Evolutionary conservation across 768 basidiomycete species (phyloP), one percentile per base, ranked within the genome.

Genomic region (Mycena polygramma): DNA sequence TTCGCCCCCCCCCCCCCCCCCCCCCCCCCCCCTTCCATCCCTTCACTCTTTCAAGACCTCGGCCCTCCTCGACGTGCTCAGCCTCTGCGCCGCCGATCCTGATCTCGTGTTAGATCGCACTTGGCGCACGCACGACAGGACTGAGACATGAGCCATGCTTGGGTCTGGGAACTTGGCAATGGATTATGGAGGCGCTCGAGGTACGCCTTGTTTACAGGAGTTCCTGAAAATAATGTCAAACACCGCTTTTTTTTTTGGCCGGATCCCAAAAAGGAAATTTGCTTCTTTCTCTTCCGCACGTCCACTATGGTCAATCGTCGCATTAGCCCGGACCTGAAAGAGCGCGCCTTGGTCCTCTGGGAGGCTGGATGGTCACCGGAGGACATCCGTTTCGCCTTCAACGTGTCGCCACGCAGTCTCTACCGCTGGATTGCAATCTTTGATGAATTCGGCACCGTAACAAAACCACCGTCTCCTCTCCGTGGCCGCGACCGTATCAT

Each of bases 301-400:
- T 4, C 35, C 55, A 41, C 5, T 59, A 75, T 76, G 75, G 75
- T 67, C 41, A 74, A 78, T 54, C 55, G 68, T 22, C 58, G 62
- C 22, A 79, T 80, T 52, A 77, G 77, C 48, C 14, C 60, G 22
- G 75, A 80, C 30, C 36, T 79, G 55, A 79, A 81, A 63, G 75
- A 79, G 36, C 73, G 73, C n/a, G 75, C 74, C 9, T 65, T 81
- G 20, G 15, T 53, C 2, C 73, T 80, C 1, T 77, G 74, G 69
- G 58, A 76, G 22, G 53, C 66, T 41, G 75, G 78, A 2, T 80
- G 76, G 75, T 52, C 54, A 17, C 30, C 41, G 8, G 9, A 10
- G 9, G 54, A 35, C 1, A 69, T 64, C 17, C 35, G 53, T 52
- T 65, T 65, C 8, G 49, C 53, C 4, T 26, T 69, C 14, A 39